These are phyloP conservation scores for Fusarium drepaniforme DNA, from an alignment of 2,329 filamentous ascomycete species.

Conservation along the genomic window DNA sequence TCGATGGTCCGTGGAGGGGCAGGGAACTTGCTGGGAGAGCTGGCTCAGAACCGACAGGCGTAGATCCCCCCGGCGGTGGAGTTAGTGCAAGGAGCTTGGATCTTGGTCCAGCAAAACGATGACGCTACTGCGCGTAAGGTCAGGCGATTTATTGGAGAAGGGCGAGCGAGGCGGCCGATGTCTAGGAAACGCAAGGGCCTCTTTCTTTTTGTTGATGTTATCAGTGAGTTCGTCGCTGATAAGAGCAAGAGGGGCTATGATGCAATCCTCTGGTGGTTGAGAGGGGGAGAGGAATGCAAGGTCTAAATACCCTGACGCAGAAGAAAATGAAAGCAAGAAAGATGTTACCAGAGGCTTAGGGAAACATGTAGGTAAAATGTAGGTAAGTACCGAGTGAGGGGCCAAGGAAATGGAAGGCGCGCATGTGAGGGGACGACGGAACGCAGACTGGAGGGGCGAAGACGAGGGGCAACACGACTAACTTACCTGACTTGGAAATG, in stretches of 20 bases:
- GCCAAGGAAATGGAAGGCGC: constrained; percentile 6
- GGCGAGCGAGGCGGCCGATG: constrained; percentile 27
- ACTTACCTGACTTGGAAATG: not conserved
- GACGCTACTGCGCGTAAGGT: constrained; percentile 45
- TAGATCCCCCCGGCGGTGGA: constrained; percentile 45
- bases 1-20: constrained; percentile 44
- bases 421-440: not conserved
- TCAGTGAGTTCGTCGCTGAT: constrained; percentile 10
- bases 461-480: constrained; percentile 17
- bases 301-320: constrained; percentile 17
- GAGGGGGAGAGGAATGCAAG: not conserved
- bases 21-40: constrained; percentile 38
- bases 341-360: constrained; percentile 23
- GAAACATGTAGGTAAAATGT: constrained; percentile 8
- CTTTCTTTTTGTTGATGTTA: constrained; percentile 14
- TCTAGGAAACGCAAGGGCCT: constrained; percentile 22
- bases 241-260: not conserved
- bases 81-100: constrained; percentile 44
- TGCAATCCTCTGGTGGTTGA: not conserved
- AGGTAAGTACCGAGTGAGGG: constrained; percentile 32
- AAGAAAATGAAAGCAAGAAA: constrained; percentile 26
- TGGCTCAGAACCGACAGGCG: constrained; percentile 35
- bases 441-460: not conserved
- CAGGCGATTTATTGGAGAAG: constrained; percentile 44
- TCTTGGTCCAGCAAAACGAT: constrained; percentile 38